phyloP scores from a whole-genome alignment of 1,284 basidiomycete genomes.

The Meira nashicola region DNA sequence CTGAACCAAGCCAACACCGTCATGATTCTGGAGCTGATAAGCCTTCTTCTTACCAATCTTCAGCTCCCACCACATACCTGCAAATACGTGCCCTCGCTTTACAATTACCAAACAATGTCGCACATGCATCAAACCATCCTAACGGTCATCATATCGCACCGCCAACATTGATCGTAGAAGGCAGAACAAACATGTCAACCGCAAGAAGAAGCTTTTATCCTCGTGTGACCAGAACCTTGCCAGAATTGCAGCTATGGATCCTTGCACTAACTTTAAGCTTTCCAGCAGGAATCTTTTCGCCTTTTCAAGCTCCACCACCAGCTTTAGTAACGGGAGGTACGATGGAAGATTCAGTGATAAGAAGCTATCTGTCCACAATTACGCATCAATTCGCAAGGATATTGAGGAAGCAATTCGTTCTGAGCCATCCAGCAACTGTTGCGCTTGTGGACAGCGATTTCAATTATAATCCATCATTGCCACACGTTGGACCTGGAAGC shows the following conservation, averaged over 20 bases:
- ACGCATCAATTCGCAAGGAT: conserved; percentile 3
- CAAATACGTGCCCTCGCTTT: conserved; percentile 6
- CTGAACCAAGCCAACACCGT: conserved; percentile 6
- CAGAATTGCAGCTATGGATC: conserved; percentile 10
- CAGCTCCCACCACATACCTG: background rate
- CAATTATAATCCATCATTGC: conserved; percentile 8
- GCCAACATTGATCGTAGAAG: conserved; percentile 7
- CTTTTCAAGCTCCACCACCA: background rate
- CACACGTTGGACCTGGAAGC: conserved; percentile 8
- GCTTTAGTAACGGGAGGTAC: background rate
- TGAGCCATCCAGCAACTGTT: conserved; percentile 29
- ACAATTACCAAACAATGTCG: conserved; percentile 3
- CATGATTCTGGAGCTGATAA: conserved; percentile 1
- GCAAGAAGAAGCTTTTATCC: conserved; percentile 9
- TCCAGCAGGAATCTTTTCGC: conserved; percentile 8
- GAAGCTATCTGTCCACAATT: background rate
- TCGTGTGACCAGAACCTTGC: background rate
- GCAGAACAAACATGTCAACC: conserved; percentile 6
- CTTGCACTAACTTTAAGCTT: conserved; percentile 8
- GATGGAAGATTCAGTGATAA: background rate
- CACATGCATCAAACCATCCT: background rate
- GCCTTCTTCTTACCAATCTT: conserved; percentile 3
- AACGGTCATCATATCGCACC: background rate
- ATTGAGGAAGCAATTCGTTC: conserved; percentile 5
- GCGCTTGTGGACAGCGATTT: conserved; percentile 21